Conservation (phyloP, 345 rosid species). For the Aethionema arabicum region DNA sequence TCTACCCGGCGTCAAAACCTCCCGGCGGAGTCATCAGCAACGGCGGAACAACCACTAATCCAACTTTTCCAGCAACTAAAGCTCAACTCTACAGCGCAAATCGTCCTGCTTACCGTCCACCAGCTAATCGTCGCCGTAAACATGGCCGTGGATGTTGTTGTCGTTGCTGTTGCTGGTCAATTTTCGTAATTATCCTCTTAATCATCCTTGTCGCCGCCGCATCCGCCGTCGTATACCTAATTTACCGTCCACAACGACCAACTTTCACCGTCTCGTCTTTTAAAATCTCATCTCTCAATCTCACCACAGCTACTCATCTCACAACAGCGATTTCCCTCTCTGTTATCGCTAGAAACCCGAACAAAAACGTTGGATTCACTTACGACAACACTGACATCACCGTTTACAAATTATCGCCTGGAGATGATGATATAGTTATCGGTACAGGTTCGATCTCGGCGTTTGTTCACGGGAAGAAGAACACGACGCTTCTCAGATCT, state of each 20-base stretch:
- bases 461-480: constrained; percentile 67
- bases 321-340: constrained; percentile 58
- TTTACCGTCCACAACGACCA: constrained; percentile 84
- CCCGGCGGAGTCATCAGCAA: constrained; percentile 28
- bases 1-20: constrained; percentile 62
- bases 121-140: constrained; percentile 46
- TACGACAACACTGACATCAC: constrained; percentile 52
- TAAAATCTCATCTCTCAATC: constrained; percentile 56
- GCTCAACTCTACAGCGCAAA: constrained; percentile 65
- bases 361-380: constrained; percentile 62
- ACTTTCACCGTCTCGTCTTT: constrained; percentile 59
- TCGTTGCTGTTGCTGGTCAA: constrained; percentile 60
- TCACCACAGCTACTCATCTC: constrained; percentile 51
- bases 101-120: constrained; percentile 79
- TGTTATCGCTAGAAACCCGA: constrained; percentile 72
- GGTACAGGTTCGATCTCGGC: constrained; percentile 57
- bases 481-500: constrained; percentile 60
- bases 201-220: constrained; percentile 57
- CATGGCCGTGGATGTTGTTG: constrained; percentile 54
- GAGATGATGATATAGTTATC: constrained; percentile 45
- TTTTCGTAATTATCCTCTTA: constrained; percentile 45
- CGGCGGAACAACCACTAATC: constrained; percentile 33
- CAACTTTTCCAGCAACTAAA: constrained; percentile 64
- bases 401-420: constrained; percentile 25
- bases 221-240: constrained; percentile 50